phyloP scores from a whole-genome alignment of 352 stramenopile species.

The Phytophthora meadii region DNA sequence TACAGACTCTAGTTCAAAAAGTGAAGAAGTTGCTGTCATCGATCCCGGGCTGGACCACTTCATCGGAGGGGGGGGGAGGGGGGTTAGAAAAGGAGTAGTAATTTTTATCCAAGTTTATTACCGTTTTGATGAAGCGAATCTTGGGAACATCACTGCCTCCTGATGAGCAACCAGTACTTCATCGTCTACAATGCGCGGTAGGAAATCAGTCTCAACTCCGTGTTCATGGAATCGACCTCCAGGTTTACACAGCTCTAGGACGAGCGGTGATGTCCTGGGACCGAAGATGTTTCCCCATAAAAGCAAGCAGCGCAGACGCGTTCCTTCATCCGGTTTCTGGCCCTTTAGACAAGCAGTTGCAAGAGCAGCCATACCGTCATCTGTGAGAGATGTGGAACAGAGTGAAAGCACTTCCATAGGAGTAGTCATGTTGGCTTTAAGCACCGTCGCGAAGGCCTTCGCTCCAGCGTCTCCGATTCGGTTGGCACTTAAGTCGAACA shows the following conservation, averaged over 20 bases:
- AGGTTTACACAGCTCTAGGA: constrained; percentile 49
- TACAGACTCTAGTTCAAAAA: no score
- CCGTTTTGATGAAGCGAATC: constrained; percentile 57
- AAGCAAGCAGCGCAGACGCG: constrained; percentile 49
- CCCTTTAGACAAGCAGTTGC: constrained; percentile 48
- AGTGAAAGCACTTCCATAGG: constrained; percentile 55
- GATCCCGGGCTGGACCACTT: no score
- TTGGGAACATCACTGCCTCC: constrained; percentile 39
- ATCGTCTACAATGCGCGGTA: constrained; percentile 38
- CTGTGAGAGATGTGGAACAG: constrained; percentile 67
- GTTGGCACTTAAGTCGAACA: constrained; percentile 76
- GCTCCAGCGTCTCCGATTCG: constrained; percentile 66
- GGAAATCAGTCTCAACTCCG: constrained; percentile 66
- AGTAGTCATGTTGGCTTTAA: constrained; percentile 47
- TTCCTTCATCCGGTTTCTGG: constrained; percentile 33
- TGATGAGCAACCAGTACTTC: constrained; percentile 63
- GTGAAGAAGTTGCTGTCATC: no score
- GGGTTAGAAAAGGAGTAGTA: not conserved
- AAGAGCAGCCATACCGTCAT: constrained; percentile 53
- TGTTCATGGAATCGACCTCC: constrained; percentile 45
- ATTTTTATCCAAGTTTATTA: constrained; percentile 30
- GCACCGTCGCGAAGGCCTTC: constrained; percentile 59
- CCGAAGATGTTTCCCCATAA: constrained; percentile 83
- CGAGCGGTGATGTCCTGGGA: constrained; percentile 31
- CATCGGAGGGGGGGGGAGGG: no score